These are phyloP conservation scores for Talaromyces sp. DNA, from an alignment of 2,329 filamentous ascomycete species.

Conservation along the genomic window DNA sequence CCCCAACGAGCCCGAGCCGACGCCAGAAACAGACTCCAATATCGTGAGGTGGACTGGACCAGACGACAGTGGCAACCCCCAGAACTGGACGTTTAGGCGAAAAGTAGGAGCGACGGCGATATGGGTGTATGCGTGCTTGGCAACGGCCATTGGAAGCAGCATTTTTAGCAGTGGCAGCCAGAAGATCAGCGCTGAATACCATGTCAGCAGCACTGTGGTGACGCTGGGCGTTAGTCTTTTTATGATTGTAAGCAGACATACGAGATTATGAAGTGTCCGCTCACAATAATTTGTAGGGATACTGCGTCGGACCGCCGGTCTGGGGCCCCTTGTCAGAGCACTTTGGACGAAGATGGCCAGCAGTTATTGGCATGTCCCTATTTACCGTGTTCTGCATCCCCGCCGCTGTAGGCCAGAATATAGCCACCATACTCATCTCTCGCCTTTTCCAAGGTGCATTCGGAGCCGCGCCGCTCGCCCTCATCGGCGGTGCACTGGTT, in stretches of 20 bases:
- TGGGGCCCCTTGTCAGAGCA: conserved; percentile 15
- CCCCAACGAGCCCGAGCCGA: not conserved
- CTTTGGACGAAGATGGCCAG: conserved; percentile 4
- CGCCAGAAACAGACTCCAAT: not conserved
- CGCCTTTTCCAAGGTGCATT: conserved; percentile 50
- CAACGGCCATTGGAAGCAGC: not conserved
- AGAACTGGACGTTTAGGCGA: not conserved
- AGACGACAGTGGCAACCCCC: not conserved
- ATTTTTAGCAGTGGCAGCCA: conserved; percentile 11
- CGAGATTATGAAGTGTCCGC: not conserved
- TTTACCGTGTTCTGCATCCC: conserved; percentile 40
- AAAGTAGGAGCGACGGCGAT: not conserved
- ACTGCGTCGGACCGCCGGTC: conserved; percentile 19
- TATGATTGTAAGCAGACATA: conserved; percentile 24
- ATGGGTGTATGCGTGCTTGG: not conserved
- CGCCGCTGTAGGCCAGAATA: conserved; percentile 44
- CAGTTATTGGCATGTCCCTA: not conserved
- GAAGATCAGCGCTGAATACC: conserved; percentile 37
- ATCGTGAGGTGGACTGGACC: not conserved
- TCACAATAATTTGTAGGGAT: conserved; percentile 14
- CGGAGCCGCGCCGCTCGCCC: conserved; percentile 27
- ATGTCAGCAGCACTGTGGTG: conserved; percentile 36
- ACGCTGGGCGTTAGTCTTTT: conserved; percentile 45
- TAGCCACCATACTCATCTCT: conserved; percentile 48
- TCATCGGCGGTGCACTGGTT: conserved; percentile 17